Evolutionary conservation across 768 basidiomycete species (phyloP).

Genomic region (Crassisporium funariophilum): DNA sequence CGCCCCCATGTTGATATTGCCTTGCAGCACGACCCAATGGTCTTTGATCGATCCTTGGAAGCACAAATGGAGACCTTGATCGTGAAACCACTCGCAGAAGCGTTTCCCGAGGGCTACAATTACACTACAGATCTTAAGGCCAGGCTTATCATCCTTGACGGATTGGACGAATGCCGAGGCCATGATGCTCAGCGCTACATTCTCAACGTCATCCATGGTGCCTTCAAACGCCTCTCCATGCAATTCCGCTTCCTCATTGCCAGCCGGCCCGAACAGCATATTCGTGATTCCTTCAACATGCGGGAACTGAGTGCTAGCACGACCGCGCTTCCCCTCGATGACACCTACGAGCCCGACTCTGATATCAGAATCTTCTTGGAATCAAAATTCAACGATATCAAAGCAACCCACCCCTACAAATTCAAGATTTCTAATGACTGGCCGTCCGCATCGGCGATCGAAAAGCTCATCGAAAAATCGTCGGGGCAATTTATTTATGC

Average conservation of each 20-base stretch:
- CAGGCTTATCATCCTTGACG: conserved; percentile 15
- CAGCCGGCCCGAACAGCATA: conserved; percentile 16
- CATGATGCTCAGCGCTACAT: conserved; percentile 7
- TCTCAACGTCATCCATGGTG: conserved; percentile 2
- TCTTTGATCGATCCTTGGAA: conserved; percentile 8
- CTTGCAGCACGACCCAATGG: conserved; percentile 8
- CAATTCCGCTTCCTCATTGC: conserved; percentile 14
- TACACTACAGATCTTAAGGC: neutral
- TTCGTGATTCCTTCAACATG: conserved; percentile 5
- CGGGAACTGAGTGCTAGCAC: neutral
- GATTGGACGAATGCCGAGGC: conserved; percentile 16
- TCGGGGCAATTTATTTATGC: conserved; percentile 23
- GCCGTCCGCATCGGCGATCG: conserved; percentile 14
- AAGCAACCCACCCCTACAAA: conserved; percentile 5
- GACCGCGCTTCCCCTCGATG: conserved; percentile 12
- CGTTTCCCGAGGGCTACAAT: neutral
- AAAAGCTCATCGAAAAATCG: conserved; percentile 13
- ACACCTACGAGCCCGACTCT: conserved; percentile 8
- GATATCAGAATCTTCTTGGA: conserved; percentile 16
- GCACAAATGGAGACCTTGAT: conserved; percentile 12
- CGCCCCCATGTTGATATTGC: neutral
- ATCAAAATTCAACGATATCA: conserved; percentile 12
- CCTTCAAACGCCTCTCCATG: neutral
- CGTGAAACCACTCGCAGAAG: conserved; percentile 7
- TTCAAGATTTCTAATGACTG: conserved; percentile 8